A percentile compares a stretch with the other conserved stretches of the same genome.
Evolutionary conservation across 768 basidiomycete species (phyloP).

Genomic region (Panus rudis): DNA sequence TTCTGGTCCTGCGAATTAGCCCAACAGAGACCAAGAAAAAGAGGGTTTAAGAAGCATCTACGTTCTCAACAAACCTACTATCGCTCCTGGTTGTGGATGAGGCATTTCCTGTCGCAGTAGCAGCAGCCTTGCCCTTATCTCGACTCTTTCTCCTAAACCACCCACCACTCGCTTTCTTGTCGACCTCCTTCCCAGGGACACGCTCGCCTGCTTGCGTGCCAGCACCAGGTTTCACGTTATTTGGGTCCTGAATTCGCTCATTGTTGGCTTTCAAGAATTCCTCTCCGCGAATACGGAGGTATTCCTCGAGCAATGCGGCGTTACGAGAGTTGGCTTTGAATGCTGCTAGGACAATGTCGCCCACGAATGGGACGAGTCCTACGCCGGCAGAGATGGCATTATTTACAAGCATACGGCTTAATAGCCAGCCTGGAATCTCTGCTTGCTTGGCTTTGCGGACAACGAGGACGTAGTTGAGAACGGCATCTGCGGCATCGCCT

Average conservation of each 20-base stretch:
- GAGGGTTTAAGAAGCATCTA: no score
- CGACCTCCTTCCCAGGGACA: slow-evolving; percentile 17
- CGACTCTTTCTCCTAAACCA: slow-evolving; percentile 10
- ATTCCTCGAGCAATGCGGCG: slow-evolving; percentile 81
- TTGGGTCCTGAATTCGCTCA: slow-evolving; percentile 29
- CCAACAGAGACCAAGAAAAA: no score
- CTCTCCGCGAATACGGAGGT: slow-evolving; percentile 68
- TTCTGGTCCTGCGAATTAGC: no score
- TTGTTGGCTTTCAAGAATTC: slow-evolving; percentile 47
- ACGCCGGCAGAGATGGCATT: slow-evolving; percentile 60
- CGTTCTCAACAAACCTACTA: no score
- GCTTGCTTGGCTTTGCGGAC: slow-evolving; percentile 69
- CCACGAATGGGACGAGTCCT: slow-evolving; percentile 64
- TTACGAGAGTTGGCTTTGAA: slow-evolving; percentile 91
- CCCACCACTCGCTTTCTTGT: slow-evolving; percentile 4
- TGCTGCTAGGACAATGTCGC: slow-evolving; percentile 68
- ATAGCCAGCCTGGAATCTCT: slow-evolving; percentile 62
- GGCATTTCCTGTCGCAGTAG: no score
- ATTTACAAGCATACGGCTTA: slow-evolving; percentile 70
- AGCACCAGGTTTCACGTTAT: slow-evolving; percentile 49
- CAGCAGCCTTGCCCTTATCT: neutral
- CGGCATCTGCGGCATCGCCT: slow-evolving; percentile 57
- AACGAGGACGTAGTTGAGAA: slow-evolving; percentile 71
- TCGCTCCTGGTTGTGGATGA: no score
- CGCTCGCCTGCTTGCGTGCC: slow-evolving; percentile 35